A percentile compares a stretch with the other conserved stretches of the same genome.
Conservation (phyloP, 2,329 filamentous ascomycete species). For the Phialemonium atrogriseum region DNA sequence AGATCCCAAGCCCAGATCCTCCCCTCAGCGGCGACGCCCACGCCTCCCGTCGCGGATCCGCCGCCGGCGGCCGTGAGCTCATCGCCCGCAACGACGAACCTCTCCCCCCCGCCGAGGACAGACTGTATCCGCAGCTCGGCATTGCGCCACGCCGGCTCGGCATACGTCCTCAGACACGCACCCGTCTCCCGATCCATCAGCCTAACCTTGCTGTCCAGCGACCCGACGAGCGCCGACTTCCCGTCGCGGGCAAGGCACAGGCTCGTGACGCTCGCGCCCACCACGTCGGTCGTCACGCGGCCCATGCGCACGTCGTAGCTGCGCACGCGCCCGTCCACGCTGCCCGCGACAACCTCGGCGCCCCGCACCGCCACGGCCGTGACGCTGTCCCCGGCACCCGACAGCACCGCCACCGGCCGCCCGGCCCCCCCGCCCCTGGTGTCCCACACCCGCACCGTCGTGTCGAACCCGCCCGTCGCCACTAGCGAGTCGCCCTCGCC, state of each 20-base stretch:
- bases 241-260: constrained; percentile 63
- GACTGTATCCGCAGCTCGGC: constrained; percentile 66
- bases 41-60: constrained; percentile 12
- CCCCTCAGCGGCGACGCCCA: constrained; percentile 37
- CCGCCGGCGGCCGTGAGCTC: constrained; percentile 42
- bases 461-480: constrained; percentile 66
- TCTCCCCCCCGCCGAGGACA: constrained; percentile 67
- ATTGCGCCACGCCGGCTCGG: constrained; percentile 50
- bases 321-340: constrained; percentile 76
- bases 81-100: constrained; percentile 71
- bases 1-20: constrained; percentile 77
- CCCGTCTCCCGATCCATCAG: constrained; percentile 75
- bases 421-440: constrained; percentile 36
- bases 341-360: constrained; percentile 60
- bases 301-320: constrained; percentile 79
- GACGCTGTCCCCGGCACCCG: constrained; percentile 66
- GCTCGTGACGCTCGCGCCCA: constrained; percentile 67
- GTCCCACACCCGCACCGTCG: constrained; percentile 72
- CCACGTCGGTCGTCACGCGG: constrained; percentile 58
- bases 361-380: constrained; percentile 38
- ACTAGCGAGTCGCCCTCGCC: constrained; percentile 68
- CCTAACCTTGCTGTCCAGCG: constrained; percentile 67
- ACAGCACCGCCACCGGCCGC: constrained; percentile 64
- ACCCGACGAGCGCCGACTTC: constrained; percentile 64
- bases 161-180: constrained; percentile 64